phyloP scores from a whole-genome alignment of 208 protist genomes.

The Borovskyia barvae region DNA sequence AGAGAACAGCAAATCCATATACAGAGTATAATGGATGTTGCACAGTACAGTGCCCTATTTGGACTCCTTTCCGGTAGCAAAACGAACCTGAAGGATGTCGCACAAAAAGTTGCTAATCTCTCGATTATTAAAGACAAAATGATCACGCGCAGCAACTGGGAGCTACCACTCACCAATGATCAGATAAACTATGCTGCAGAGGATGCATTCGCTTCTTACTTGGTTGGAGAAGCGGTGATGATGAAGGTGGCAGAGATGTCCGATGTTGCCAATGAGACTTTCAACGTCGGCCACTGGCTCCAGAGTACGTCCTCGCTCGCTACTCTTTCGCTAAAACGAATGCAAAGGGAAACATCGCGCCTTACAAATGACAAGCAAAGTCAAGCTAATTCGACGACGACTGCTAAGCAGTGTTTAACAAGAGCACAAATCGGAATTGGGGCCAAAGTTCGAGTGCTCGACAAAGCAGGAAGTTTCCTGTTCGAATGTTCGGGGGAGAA shows the following conservation, averaged over 20 bases:
- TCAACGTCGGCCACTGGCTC: slow-evolving; percentile 22
- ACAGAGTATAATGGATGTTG: slow-evolving; percentile 35
- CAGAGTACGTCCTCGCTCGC: slow-evolving; percentile 2
- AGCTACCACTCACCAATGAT: slow-evolving; percentile 24
- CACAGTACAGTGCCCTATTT: slow-evolving; percentile 27
- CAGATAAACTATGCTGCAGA: slow-evolving; percentile 51
- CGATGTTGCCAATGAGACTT: not conserved
- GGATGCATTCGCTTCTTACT: slow-evolving; percentile 51
- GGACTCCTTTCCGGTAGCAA: slow-evolving; percentile 10
- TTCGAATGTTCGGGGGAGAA: slow-evolving; percentile 34
- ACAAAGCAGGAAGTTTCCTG: slow-evolving; percentile 31
- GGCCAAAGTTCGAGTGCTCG: slow-evolving; percentile 28
- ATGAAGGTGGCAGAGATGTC: slow-evolving; percentile 5
- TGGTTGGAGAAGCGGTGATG: slow-evolving; percentile 31
- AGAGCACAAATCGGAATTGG: slow-evolving; percentile 3
- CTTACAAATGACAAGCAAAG: not conserved
- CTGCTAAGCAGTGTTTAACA: too few relatives aligned
- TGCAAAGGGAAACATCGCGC: slow-evolving; percentile 7
- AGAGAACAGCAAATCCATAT: slow-evolving; percentile 29
- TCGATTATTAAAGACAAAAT: slow-evolving; percentile 35
- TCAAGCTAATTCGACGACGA: not conserved
- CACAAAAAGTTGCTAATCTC: slow-evolving; percentile 14
- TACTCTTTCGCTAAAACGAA: slow-evolving; percentile 18
- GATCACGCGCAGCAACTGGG: slow-evolving; percentile 60
- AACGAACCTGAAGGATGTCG: slow-evolving; percentile 33